Percentiles rank a stretch among this genome's conserved stretches.
Evolutionary conservation across 2,329 filamentous ascomycete genomes (phyloP).

Genomic region (Fusarium succisae): DNA sequence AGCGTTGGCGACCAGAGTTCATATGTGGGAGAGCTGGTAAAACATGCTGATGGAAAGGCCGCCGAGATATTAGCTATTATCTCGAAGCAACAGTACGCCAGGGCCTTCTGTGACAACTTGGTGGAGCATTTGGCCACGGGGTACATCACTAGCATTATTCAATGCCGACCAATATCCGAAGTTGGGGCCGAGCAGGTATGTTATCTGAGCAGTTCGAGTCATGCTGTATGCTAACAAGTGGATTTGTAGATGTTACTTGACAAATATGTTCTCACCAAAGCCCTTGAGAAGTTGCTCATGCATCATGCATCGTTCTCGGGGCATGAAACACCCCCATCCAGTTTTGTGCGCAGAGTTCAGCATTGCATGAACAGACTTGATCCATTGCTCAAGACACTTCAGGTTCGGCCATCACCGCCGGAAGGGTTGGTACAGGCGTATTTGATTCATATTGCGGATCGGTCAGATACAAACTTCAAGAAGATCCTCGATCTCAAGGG

Average conservation of each 20-base stretch:
- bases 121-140: constrained; percentile 84
- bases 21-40: constrained; percentile 85
- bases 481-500: constrained; percentile 97
- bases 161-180: constrained; percentile 90
- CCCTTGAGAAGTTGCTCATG: constrained; percentile 76
- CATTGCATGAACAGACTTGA: constrained; percentile 87
- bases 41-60: constrained; percentile 75
- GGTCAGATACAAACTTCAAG: constrained; percentile 92
- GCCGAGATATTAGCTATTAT: constrained; percentile 80
- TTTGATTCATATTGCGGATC: constrained; percentile 94
- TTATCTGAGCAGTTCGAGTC: neutral
- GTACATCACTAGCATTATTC: constrained; percentile 85
- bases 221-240: constrained; percentile 35
- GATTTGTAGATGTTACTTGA: constrained; percentile 85
- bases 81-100: constrained; percentile 90
- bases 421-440: constrained; percentile 97
- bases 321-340: constrained; percentile 56
- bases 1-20: constrained; percentile 92
- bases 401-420: constrained; percentile 89
- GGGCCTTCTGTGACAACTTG: constrained; percentile 95
- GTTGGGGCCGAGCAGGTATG: constrained; percentile 89
- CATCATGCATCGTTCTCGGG: constrained; percentile 61
- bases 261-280: constrained; percentile 88
- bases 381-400: constrained; percentile 92
- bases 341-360: constrained; percentile 88